Evolutionary conservation across 1,284 basidiomycete genomes (phyloP).

Genomic region (Rhizoctonia solani): DNA sequence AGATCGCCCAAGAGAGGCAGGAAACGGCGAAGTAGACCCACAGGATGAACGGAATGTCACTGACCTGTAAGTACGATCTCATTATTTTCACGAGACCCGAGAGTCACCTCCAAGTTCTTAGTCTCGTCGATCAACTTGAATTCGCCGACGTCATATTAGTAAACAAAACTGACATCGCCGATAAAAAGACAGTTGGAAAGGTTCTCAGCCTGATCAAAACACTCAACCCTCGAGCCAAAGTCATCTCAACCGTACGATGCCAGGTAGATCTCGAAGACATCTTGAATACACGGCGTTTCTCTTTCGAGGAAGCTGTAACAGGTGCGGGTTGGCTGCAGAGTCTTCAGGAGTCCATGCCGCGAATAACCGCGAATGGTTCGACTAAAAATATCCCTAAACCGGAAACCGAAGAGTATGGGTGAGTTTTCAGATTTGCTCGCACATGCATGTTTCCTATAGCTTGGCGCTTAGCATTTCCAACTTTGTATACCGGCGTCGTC

Average conservation of each 20-base stretch:
- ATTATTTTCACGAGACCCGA: not conserved
- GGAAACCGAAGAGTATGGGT: conserved; percentile 49
- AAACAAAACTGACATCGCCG: conserved; percentile 50
- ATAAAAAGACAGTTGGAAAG: conserved; percentile 43
- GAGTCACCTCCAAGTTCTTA: conserved; percentile 1
- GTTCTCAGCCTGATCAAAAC: conserved; percentile 46
- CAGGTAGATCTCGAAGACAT: conserved; percentile 48
- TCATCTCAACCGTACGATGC: conserved; percentile 46
- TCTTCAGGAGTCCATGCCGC: conserved; percentile 45
- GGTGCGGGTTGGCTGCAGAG: conserved; percentile 52
- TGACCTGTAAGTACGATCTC: not conserved
- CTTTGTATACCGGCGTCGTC: conserved; percentile 47
- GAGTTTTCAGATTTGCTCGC: not conserved
- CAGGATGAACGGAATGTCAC: conserved; percentile 51
- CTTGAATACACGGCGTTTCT: conserved; percentile 47
- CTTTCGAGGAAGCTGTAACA: conserved; percentile 50
- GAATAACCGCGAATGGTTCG: conserved; percentile 37
- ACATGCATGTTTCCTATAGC: not conserved
- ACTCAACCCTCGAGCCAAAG: conserved; percentile 50
- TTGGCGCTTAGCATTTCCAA: conserved; percentile 42
- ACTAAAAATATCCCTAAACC: conserved; percentile 46
- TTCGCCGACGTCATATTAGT: conserved; percentile 52
- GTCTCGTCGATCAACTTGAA: conserved; percentile 50
- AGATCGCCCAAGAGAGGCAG: not conserved
- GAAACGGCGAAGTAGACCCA: conserved; percentile 44